These are phyloP conservation scores for Scorias spongiosa DNA, from an alignment of 2,329 filamentous ascomycete species.

Conservation along the genomic window DNA sequence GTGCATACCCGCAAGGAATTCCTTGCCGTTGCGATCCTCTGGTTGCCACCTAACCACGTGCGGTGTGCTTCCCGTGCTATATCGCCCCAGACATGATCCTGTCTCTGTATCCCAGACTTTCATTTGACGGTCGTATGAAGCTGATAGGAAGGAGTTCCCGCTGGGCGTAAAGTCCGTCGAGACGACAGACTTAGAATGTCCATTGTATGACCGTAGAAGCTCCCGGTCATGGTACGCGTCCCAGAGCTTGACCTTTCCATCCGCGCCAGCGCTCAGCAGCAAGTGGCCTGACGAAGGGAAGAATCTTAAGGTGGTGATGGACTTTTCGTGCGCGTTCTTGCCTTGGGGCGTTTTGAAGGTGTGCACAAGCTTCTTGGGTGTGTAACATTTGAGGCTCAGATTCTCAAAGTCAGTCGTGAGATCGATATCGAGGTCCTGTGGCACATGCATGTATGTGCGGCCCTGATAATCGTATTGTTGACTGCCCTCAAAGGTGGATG, in stretches of 20 bases:
- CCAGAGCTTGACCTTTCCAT: constrained; percentile 84
- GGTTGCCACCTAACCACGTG: constrained; percentile 94
- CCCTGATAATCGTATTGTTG: constrained; percentile 86
- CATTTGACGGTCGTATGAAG: constrained; percentile 88
- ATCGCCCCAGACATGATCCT: constrained; percentile 72
- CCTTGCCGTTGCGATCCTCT: constrained; percentile 56
- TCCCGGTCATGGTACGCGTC: constrained; percentile 85
- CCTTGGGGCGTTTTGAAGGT: constrained; percentile 62
- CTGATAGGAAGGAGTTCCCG: constrained; percentile 76
- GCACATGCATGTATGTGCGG: constrained; percentile 93
- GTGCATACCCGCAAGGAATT: constrained; percentile 92
- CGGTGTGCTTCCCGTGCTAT: constrained; percentile 86
- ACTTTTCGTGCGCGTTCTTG: constrained; percentile 42
- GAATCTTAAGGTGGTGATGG: constrained; percentile 79
- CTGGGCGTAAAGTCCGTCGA: constrained; percentile 75
- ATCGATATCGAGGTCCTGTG: constrained; percentile 76
- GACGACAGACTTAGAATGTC: constrained; percentile 78
- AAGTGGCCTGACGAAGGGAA: constrained; percentile 80
- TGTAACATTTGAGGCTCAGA: constrained; percentile 38
- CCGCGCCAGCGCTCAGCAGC: constrained; percentile 75
- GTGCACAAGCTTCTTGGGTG: constrained; percentile 86
- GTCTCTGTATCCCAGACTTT: constrained; percentile 98
- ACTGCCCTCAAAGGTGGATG: constrained; percentile 71
- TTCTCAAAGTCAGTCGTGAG: constrained; percentile 68
- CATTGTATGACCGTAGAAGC: constrained; percentile 77